These are phyloP conservation scores for Porodaedalea pini DNA, from an alignment of 1,284 basidiomycete species.

Conservation along the genomic window DNA sequence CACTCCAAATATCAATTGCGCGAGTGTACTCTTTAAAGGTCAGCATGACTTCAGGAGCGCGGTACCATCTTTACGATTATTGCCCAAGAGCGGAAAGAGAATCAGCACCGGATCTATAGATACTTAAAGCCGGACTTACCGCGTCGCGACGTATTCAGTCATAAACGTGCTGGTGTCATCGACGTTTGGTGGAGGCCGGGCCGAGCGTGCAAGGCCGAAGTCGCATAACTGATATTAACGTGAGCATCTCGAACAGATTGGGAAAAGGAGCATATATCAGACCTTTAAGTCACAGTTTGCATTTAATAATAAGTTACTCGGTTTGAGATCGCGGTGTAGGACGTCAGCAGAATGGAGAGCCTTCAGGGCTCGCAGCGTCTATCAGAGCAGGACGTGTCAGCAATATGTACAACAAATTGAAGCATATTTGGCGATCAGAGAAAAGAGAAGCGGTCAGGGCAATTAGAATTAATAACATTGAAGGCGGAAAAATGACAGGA, in stretches of 20 bases:
- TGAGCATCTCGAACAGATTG: slow-evolving; percentile 8
- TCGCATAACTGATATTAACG: slow-evolving; percentile 67
- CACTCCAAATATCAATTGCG: slow-evolving; percentile 92
- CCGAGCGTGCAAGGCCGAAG: slow-evolving; percentile 87
- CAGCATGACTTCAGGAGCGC: slow-evolving; percentile 93
- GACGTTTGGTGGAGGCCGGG: slow-evolving; percentile 74
- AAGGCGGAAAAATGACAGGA: not conserved
- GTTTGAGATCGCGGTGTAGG: slow-evolving; percentile 87
- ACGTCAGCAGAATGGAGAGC: slow-evolving; percentile 90
- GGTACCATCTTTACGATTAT: slow-evolving; percentile 69
- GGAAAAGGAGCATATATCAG: slow-evolving; percentile 21
- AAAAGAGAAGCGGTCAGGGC: not conserved
- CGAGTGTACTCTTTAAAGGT: slow-evolving; percentile 93
- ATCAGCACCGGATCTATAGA: not conserved
- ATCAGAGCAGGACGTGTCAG: slow-evolving; percentile 15
- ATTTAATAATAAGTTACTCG: slow-evolving; percentile 88
- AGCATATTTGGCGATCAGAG: slow-evolving; percentile 1
- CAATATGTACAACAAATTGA: not conserved
- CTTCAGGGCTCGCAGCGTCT: slow-evolving; percentile 88
- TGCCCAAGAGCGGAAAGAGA: not conserved
- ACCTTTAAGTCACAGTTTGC: slow-evolving; percentile 95
- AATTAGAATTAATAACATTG: not conserved
- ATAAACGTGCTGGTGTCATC: slow-evolving; percentile 87
- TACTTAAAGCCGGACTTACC: slow-evolving; percentile 38
- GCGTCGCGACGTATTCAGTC: slow-evolving; percentile 92